Evolutionary conservation across 2,329 filamentous ascomycete genomes (phyloP), one percentile per base, ranked within the genome.

Genomic region (Xylaria sp.): DNA sequence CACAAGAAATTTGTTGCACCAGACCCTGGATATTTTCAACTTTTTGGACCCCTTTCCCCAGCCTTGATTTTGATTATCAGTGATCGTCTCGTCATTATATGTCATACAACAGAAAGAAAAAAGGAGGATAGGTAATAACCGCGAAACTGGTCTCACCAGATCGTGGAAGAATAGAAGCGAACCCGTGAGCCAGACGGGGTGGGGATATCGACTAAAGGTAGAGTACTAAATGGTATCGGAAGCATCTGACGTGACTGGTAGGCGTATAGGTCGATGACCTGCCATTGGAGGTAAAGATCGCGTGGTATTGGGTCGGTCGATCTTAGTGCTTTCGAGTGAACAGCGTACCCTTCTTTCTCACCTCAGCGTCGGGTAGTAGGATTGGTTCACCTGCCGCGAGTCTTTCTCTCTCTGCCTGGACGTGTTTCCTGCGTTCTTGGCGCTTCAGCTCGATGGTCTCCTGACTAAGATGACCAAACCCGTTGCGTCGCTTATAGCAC

Each of bases 401-500:
- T 57, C 67, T 70, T 59, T 80, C 78, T 54, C 76, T 73, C 61
- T 79, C 79, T 7, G 76, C 76, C 66, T 79, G 80, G 53, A 78
- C 72, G 37, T 71, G 71, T 46, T 81, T 79, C 53, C 87, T 82
- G 54, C 90, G 82, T 69, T 92, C 86, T 52, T 84, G 80, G 52
- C 93, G 80, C 62, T 89, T 83, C 66, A 87, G 83, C 66, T 97
- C 92, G 60, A 97, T 90, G 3, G 85, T 83, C 13, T 88, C 87
- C 72, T 96, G 91, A 68, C 86, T 92, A 16, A 97, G 78, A 68
- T 92, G 88, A 5, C 87, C 88, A 66, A 93, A 92, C 4, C 90
- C 90, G 69, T 92, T 90, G 52, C 88, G 84, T 48, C 90, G 85
- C 65, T 87, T 86, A 72, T 94, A 92, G 65, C 90, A 95, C 7